Evolutionary conservation across 345 rosid genomes (phyloP).

Genomic region (Abelmoschus esculentus): DNA sequence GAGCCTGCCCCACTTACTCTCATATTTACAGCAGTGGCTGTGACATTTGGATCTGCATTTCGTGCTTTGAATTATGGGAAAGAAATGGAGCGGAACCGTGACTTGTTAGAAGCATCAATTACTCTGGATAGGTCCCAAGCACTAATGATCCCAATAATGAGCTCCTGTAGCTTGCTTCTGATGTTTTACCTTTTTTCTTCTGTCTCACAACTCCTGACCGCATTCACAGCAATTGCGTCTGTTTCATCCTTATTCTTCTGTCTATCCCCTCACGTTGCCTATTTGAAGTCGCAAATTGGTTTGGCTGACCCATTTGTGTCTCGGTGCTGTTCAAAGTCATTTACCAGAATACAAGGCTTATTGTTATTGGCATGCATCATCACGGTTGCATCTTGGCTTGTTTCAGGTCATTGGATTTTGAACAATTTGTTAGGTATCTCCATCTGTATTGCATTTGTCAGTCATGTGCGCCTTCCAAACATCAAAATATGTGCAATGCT

Average conservation of each 20-base stretch:
- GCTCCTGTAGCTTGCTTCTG: constrained; percentile 94
- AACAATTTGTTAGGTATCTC: constrained; percentile 93
- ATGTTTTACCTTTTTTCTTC: constrained; percentile 95
- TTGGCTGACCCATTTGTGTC: constrained; percentile 79
- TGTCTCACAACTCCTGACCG: constrained; percentile 83
- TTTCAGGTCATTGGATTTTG: constrained; percentile 92
- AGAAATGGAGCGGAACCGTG: constrained; percentile 93
- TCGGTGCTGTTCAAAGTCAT: constrained; percentile 76
- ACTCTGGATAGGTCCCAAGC: constrained; percentile 86
- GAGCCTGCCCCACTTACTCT: constrained; percentile 91
- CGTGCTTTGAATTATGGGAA: constrained; percentile 86
- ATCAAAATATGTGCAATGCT: constrained; percentile 90
- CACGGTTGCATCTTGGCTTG: constrained; percentile 79
- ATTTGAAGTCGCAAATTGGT: constrained; percentile 52
- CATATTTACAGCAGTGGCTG: constrained; percentile 73
- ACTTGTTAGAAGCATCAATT: constrained; percentile 75
- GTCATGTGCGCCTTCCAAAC: constrained; percentile 95
- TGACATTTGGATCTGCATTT: constrained; percentile 90
- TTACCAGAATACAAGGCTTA: constrained; percentile 65
- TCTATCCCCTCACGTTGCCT: constrained; percentile 51
- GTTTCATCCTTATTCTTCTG: constrained; percentile 86
- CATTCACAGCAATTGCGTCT: constrained; percentile 84
- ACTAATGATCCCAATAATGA: constrained; percentile 89
- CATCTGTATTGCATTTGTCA: constrained; percentile 85
- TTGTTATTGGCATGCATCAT: constrained; percentile 40